phyloP scores from a whole-genome alignment of 495 filamentous ascomycete genomes.

The Podospora anserina region DNA sequence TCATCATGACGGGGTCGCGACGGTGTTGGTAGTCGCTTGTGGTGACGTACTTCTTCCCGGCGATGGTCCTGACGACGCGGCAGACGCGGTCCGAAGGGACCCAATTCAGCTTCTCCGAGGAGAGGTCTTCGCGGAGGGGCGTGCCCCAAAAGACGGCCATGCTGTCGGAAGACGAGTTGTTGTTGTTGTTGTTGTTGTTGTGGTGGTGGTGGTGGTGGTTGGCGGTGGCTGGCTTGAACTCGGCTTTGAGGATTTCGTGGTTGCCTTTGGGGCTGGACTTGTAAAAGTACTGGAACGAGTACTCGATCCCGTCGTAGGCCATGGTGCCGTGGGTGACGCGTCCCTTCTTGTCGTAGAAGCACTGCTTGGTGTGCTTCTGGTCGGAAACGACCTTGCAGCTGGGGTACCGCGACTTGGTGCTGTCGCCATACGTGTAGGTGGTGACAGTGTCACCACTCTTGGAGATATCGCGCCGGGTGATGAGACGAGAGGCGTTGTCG shows the following conservation, averaged over 20 bases:
- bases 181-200: no score
- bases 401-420: constrained; percentile 14
- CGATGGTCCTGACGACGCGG: constrained; percentile 18
- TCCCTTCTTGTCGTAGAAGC: constrained; percentile 25
- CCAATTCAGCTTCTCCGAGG: constrained; percentile 20
- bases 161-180: not conserved
- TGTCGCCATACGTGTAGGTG: constrained; percentile 19
- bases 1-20: constrained; percentile 26
- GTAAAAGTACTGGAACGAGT: constrained; percentile 27
- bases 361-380: constrained; percentile 1
- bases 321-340: constrained; percentile 20
- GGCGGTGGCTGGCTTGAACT: constrained; percentile 12
- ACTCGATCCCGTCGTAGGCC: constrained; percentile 8
- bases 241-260: constrained; percentile 26
- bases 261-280: constrained; percentile 16
- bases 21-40: constrained; percentile 28
- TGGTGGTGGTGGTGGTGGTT: not conserved
- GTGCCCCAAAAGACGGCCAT: constrained; percentile 29
- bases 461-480: constrained; percentile 10
- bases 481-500: constrained; percentile 21
- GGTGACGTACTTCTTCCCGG: constrained; percentile 17
- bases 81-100: constrained; percentile 25
- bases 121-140: constrained; percentile 11
- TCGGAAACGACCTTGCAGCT: constrained; percentile 16
- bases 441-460: constrained; percentile 1